Conservation (phyloP, 495 filamentous ascomycete genomes). For the Tuber umbilicatum region DNA sequence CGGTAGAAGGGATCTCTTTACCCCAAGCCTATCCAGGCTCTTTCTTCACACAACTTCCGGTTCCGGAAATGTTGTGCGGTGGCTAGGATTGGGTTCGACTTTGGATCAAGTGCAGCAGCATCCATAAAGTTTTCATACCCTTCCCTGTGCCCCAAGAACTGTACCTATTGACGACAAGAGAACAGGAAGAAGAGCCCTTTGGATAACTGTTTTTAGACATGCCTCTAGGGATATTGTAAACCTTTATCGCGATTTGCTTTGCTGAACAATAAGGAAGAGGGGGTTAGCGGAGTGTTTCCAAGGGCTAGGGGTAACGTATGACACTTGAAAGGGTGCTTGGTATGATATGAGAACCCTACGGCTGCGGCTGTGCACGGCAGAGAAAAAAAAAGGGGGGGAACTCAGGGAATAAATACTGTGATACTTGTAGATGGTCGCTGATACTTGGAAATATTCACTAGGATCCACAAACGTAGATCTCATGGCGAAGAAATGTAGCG, state of each 20-base stretch:
- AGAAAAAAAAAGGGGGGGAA: neutral
- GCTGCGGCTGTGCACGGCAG: neutral
- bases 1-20: neutral
- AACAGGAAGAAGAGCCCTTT: neutral
- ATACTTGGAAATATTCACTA: neutral
- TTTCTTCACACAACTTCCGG: neutral
- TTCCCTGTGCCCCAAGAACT: too few species aligned
- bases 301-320: neutral
- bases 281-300: neutral
- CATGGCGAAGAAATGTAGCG: neutral
- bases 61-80: neutral
- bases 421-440: neutral
- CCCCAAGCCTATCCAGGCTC: neutral
- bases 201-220: neutral
- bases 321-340: neutral
- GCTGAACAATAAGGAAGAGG: neutral
- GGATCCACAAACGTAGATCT: neutral
- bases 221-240: neutral
- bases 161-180: too few species aligned
- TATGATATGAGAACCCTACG: neutral
- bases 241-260: neutral
- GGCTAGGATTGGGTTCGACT: neutral
- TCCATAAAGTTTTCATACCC: too few species aligned
- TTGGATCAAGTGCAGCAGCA: neutral
- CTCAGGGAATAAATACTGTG: neutral